Evolutionary conservation across 2,329 filamentous ascomycete species (phyloP).

Genomic region (Cladobotryum protrusum): DNA sequence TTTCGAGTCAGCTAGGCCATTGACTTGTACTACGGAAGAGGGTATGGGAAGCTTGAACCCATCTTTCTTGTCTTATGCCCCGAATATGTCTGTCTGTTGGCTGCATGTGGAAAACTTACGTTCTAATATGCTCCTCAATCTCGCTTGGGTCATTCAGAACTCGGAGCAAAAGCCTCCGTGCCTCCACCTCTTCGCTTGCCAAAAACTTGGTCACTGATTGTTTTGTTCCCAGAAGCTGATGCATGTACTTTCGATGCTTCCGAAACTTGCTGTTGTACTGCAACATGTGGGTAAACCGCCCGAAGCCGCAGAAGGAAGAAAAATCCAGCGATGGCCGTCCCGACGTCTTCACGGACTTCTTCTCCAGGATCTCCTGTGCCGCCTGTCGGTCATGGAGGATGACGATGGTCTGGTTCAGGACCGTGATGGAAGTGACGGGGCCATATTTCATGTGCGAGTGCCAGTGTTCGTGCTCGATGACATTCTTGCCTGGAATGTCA

Average conservation of each 20-base stretch:
- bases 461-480: too few relatives aligned
- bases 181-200: constrained; percentile 11
- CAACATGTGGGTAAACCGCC: neutral
- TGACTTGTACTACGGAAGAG: neutral
- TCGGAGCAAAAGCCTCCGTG: neutral
- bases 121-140: neutral
- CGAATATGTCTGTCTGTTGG: neutral
- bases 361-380: constrained; percentile 30
- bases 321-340: neutral
- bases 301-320: neutral
- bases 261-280: neutral
- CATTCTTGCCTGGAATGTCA: too few relatives aligned
- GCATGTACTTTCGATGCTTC: neutral
- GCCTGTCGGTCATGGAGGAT: constrained; percentile 31
- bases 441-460: constrained; percentile 11
- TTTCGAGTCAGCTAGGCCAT: neutral
- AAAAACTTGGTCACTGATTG: constrained; percentile 6
- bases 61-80: neutral
- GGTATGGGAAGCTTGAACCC: neutral
- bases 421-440: constrained; percentile 15
- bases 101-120: neutral
- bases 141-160: neutral
- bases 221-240: neutral
- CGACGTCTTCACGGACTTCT: constrained; percentile 22
- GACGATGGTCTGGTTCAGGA: constrained; percentile 28